phyloP scores from a whole-genome alignment of 495 filamentous ascomycete species.

The Penicillium nucicola region DNA sequence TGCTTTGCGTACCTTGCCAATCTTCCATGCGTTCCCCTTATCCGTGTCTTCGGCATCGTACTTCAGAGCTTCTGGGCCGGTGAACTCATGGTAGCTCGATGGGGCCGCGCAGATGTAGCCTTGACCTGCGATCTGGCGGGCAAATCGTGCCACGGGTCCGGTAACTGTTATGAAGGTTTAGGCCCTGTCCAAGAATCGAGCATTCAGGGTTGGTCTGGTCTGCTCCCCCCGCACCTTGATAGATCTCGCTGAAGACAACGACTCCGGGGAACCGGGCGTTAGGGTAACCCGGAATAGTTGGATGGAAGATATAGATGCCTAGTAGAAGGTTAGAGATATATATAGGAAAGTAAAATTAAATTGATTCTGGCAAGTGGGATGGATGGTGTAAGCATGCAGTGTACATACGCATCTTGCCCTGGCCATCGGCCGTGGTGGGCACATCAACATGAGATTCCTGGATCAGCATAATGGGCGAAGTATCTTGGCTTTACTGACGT shows the following conservation, averaged over 20 bases:
- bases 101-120: conserved; percentile 93
- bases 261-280: conserved; percentile 89
- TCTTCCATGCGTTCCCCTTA: conserved; percentile 80
- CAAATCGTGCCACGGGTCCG: conserved; percentile 86
- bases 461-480: conserved; percentile 56
- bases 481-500: not conserved
- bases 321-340: conserved; percentile 1
- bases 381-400: not conserved
- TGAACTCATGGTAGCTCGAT: conserved; percentile 91
- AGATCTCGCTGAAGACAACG: conserved; percentile 91
- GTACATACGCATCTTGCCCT: conserved; percentile 58
- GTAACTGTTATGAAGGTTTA: conserved; percentile 60
- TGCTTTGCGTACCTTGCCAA: conserved; percentile 57
- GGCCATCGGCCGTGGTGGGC: conserved; percentile 58
- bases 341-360: not conserved
- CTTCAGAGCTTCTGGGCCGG: conserved; percentile 74
- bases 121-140: conserved; percentile 86
- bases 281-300: conserved; percentile 77
- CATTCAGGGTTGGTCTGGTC: not conserved
- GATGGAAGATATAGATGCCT: conserved; percentile 91
- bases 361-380: not conserved
- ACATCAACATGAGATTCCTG: conserved; percentile 66
- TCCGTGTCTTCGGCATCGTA: conserved; percentile 91
- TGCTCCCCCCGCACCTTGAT: conserved; percentile 72
- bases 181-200: not conserved